phyloP scores from a whole-genome alignment of 2,329 filamentous ascomycete species.

The Calonectria honghensis region DNA sequence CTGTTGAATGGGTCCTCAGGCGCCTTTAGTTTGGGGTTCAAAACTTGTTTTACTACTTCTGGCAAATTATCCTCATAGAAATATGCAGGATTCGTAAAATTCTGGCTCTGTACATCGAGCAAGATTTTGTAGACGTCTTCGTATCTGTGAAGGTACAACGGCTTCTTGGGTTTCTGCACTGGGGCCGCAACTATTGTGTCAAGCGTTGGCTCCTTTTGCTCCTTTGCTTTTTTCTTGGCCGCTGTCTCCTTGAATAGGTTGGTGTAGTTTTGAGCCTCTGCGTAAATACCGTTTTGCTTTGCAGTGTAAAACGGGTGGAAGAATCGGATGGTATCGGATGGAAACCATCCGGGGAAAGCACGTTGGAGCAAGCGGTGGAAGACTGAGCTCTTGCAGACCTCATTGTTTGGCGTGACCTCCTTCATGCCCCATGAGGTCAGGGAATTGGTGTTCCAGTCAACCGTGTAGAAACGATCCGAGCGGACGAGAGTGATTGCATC shows the following conservation, averaged over 20 bases:
- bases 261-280: conserved; percentile 36
- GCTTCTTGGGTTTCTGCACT: background rate
- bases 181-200: background rate
- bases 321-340: conserved; percentile 45
- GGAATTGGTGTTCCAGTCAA: conserved; percentile 62
- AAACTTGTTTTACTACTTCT: background rate
- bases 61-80: background rate
- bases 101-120: background rate
- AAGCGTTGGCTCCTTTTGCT: background rate
- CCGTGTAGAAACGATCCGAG: conserved; percentile 81
- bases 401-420: conserved; percentile 47
- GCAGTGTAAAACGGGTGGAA: conserved; percentile 50
- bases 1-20: background rate
- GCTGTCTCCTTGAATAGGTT: background rate
- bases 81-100: background rate
- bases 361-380: conserved; percentile 49
- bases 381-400: conserved; percentile 48
- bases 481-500: conserved; percentile 83
- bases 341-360: conserved; percentile 50
- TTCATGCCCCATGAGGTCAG: conserved; percentile 58
- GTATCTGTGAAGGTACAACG: background rate
- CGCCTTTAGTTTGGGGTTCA: background rate
- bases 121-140: background rate
- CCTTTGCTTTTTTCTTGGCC: background rate
- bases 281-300: conserved; percentile 43